These are phyloP conservation scores for Rosa rugosa DNA, from an alignment of 306 rosid species.

Conservation along the genomic window DNA sequence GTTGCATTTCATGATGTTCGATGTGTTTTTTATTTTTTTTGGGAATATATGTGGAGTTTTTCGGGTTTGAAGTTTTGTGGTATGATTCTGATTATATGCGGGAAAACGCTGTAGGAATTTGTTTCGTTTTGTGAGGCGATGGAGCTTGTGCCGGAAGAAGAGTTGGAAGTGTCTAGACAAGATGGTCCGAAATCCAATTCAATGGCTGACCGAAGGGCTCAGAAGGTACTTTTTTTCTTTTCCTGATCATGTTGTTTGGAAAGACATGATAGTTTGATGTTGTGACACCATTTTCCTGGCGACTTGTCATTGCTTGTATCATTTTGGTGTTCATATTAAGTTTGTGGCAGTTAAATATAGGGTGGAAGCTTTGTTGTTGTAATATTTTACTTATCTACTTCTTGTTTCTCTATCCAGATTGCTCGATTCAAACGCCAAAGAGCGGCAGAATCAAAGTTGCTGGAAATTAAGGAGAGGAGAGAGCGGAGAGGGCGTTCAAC, in stretches of 20 bases:
- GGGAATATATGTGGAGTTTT: background rate
- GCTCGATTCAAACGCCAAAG: constrained; percentile 78
- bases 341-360: constrained; percentile 6
- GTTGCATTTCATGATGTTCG: background rate
- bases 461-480: constrained; percentile 91
- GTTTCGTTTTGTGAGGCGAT: constrained; percentile 83
- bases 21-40: constrained; percentile 1
- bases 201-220: constrained; percentile 78
- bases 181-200: constrained; percentile 48
- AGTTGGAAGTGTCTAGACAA: constrained; percentile 49
- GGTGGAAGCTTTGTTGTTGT: constrained; percentile 11
- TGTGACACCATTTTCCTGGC: background rate
- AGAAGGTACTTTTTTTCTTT: constrained; percentile 48
- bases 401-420: constrained; percentile 48
- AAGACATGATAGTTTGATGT: background rate
- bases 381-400: constrained; percentile 15
- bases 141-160: constrained; percentile 88
- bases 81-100: background rate
- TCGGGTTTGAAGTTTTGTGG: background rate
- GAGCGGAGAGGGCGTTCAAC: constrained; percentile 91
- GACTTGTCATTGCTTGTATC: background rate
- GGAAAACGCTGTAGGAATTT: constrained; percentile 55
- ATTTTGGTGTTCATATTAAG: constrained; percentile 5
- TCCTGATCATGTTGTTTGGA: background rate
- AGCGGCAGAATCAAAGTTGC: constrained; percentile 87